A percentile compares a stretch with the other conserved stretches of the same genome.
phyloP scores from a whole-genome alignment of 192 early-diverging fungal species.

The Hyaloraphidium curvatum region DNA sequence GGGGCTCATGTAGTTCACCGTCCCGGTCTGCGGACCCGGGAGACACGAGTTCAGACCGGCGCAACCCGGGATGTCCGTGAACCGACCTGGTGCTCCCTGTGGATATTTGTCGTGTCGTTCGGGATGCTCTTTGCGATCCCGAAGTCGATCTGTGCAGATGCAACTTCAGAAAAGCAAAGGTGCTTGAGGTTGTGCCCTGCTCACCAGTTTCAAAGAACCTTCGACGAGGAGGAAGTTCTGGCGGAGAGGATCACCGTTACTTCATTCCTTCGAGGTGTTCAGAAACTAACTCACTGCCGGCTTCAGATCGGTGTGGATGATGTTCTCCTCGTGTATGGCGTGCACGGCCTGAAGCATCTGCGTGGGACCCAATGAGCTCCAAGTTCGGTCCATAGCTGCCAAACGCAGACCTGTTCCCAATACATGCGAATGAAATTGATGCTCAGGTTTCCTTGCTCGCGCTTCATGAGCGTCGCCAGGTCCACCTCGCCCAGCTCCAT shows the following conservation, averaged over 20 bases:
- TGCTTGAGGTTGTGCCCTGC: background rate
- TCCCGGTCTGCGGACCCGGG: constrained; percentile 34
- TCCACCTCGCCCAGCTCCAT: constrained; percentile 86
- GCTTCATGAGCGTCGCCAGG: constrained; percentile 37
- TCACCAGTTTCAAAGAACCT: constrained; percentile 54
- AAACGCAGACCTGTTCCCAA: constrained; percentile 51
- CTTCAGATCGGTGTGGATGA: constrained; percentile 86
- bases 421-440: constrained; percentile 60
- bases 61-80: background rate
- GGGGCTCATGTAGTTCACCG: constrained; percentile 90
- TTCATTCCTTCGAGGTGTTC: background rate
- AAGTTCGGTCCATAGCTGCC: too few species aligned
- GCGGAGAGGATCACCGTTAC: background rate
- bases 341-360: constrained; percentile 81
- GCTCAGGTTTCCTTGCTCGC: constrained; percentile 26
- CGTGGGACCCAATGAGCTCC: too few species aligned
- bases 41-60: background rate
- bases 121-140: constrained; percentile 89
- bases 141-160: constrained; percentile 54
- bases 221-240: constrained; percentile 74
- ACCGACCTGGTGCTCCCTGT: constrained; percentile 52
- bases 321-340: constrained; percentile 65
- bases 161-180: background rate
- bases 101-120: constrained; percentile 87
- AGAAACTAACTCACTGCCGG: constrained; percentile 35